These are phyloP conservation scores for Xylaria scruposa DNA, from an alignment of 495 filamentous ascomycete genomes.

Conservation along the genomic window DNA sequence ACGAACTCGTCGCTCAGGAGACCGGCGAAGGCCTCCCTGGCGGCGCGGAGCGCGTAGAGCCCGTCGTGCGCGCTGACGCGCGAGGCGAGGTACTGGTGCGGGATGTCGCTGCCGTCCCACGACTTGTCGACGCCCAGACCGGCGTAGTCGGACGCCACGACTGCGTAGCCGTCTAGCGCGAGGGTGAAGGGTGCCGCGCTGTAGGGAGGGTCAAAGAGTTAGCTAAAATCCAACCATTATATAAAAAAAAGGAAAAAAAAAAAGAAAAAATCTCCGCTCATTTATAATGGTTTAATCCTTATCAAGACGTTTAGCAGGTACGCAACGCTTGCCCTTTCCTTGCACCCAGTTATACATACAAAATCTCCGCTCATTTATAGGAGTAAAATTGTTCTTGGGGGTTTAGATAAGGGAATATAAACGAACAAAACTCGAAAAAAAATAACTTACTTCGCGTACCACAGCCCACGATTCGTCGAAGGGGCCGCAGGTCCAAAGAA, in stretches of 20 bases:
- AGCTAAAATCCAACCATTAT: neutral
- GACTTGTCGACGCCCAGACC: slow-evolving; percentile 56
- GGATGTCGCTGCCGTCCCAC: slow-evolving; percentile 44
- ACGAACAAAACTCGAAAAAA: too few species aligned
- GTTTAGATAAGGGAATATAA: too few species aligned
- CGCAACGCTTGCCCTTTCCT: too few species aligned
- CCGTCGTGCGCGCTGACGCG: slow-evolving; percentile 52
- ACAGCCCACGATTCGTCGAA: slow-evolving; percentile 53
- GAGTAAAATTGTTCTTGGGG: too few species aligned
- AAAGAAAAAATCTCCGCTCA: too few species aligned
- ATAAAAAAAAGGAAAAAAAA: too few species aligned
- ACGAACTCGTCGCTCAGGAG: slow-evolving; percentile 48
- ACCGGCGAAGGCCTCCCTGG: slow-evolving; percentile 48
- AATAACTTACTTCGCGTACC: slow-evolving; percentile 44
- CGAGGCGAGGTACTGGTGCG: slow-evolving; percentile 50
- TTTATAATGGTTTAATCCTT: too few species aligned
- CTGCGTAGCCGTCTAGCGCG: slow-evolving; percentile 58
- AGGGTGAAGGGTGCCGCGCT: slow-evolving; percentile 50
- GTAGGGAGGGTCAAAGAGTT: neutral
- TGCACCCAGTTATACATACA: too few species aligned
- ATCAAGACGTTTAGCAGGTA: too few species aligned
- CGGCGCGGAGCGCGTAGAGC: slow-evolving; percentile 52
- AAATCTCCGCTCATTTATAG: too few species aligned
- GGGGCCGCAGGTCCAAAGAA: slow-evolving; percentile 52
- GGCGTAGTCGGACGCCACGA: slow-evolving; percentile 63